Evolutionary conservation across 2,329 filamentous ascomycete genomes (phyloP).

Genomic region (Claviceps purpurea): DNA sequence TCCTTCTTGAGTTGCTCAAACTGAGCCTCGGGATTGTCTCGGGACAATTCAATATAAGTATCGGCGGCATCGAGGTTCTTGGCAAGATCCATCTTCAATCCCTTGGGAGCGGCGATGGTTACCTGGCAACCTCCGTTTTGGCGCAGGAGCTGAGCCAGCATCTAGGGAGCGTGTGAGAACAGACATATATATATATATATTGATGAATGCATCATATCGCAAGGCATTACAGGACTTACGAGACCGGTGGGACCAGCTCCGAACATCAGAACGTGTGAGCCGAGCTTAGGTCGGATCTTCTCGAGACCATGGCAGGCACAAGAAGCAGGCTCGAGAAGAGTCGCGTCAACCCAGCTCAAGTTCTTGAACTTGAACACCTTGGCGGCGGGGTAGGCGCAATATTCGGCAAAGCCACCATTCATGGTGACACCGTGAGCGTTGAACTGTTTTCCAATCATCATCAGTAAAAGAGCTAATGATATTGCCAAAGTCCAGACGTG

Average conservation of each 20-base stretch:
- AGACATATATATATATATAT: not conserved
- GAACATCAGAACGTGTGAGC: constrained; percentile 52
- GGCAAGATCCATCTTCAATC: constrained; percentile 59
- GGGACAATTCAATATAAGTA: constrained; percentile 39
- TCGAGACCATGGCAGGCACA: constrained; percentile 60
- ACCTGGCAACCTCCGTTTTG: constrained; percentile 57
- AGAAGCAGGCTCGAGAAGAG: constrained; percentile 55
- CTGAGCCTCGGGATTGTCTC: constrained; percentile 41
- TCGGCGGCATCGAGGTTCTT: constrained; percentile 41
- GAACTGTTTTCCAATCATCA: constrained; percentile 24
- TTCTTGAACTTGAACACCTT: constrained; percentile 54
- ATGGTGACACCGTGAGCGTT: constrained; percentile 54
- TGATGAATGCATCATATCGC: no score
- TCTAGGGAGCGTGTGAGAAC: constrained; percentile 13
- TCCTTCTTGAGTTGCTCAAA: constrained; percentile 48
- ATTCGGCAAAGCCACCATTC: constrained; percentile 62
- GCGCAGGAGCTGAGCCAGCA: constrained; percentile 48
- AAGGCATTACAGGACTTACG: constrained; percentile 17
- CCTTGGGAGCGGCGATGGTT: constrained; percentile 53
- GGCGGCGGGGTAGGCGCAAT: constrained; percentile 38
- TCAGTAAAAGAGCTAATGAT: not conserved
- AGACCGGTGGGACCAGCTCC: constrained; percentile 55
- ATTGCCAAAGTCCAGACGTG: not conserved
- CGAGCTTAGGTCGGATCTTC: constrained; percentile 52
- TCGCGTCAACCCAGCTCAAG: constrained; percentile 53